Conservation (phyloP, 208 protist species). For the Zelonia costaricensis region DNA sequence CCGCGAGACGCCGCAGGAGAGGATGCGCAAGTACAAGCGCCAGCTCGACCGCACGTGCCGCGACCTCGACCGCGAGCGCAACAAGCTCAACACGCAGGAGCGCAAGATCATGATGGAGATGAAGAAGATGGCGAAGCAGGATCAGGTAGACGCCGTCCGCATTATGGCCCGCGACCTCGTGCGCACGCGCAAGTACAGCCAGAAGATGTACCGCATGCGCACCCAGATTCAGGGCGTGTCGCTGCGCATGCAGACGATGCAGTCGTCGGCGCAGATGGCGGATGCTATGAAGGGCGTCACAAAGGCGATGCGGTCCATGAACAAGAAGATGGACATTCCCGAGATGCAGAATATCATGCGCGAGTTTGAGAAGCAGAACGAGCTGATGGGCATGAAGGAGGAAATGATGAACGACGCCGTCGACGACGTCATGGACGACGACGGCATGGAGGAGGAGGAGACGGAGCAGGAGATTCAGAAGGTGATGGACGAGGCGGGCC, state of each 20-base stretch:
- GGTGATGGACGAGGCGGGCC: slow-evolving; percentile 91
- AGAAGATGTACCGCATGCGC: slow-evolving; percentile 98
- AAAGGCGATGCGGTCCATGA: slow-evolving; percentile 95
- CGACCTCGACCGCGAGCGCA: slow-evolving; percentile 96
- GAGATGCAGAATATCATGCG: slow-evolving; percentile 98
- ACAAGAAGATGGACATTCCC: slow-evolving; percentile 97
- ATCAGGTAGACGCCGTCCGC: slow-evolving; percentile 95
- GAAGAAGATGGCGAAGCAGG: slow-evolving; percentile 96
- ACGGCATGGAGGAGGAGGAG: slow-evolving; percentile 91
- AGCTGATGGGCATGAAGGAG: slow-evolving; percentile 98
- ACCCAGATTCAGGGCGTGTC: slow-evolving; percentile 96
- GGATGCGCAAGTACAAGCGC: slow-evolving; percentile 97
- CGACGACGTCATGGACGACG: slow-evolving; percentile 91
- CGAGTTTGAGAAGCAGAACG: slow-evolving; percentile 98
- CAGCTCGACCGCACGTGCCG: slow-evolving; percentile 93
- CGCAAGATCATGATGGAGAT: slow-evolving; percentile 97
- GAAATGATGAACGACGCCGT: slow-evolving; percentile 98
- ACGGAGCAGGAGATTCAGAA: slow-evolving; percentile 91
- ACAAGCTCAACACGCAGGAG: slow-evolving; percentile 94
- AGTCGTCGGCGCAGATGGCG: slow-evolving; percentile 88
- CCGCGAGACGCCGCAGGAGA: slow-evolving; percentile 91
- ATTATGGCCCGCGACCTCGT: slow-evolving; percentile 99
- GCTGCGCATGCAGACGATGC: slow-evolving; percentile 95
- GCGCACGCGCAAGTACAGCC: slow-evolving; percentile 93
- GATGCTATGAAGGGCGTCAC: slow-evolving; percentile 92